phyloP scores from a whole-genome alignment of 371 early-diverging fungal species.

The Mucor ambiguus region DNA sequence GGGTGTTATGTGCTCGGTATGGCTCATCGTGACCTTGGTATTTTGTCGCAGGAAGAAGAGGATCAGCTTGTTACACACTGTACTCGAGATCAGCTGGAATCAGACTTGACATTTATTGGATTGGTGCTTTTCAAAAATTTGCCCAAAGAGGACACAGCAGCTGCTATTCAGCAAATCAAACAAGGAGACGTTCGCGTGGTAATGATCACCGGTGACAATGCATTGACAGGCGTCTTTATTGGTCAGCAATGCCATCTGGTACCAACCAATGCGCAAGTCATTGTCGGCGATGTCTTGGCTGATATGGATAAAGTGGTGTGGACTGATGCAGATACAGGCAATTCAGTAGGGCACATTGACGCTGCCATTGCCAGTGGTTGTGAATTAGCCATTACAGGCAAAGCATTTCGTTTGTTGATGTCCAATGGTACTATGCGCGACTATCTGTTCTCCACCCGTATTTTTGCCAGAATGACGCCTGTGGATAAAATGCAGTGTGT shows the following conservation, averaged over 20 bases:
- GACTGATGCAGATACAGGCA: constrained; percentile 29
- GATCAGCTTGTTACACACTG: constrained; percentile 26
- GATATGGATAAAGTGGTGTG: constrained; percentile 66
- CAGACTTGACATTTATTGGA: constrained; percentile 58
- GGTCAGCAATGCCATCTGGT: constrained; percentile 52
- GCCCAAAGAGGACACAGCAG: constrained; percentile 73
- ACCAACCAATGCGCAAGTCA: constrained; percentile 40
- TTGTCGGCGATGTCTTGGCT: constrained; percentile 74
- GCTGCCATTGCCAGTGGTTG: constrained; percentile 5
- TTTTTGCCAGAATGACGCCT: constrained; percentile 83
- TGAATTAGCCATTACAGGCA: constrained; percentile 72
- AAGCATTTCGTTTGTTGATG: constrained; percentile 59
- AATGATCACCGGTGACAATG: constrained; percentile 96
- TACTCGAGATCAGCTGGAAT: constrained; percentile 67
- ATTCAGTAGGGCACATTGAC: constrained; percentile 11
- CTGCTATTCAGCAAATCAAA: constrained; percentile 71
- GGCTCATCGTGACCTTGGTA: constrained; percentile 61
- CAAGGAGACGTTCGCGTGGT: constrained; percentile 74
- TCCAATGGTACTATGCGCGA: constrained; percentile 31
- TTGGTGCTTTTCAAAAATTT: constrained; percentile 84
- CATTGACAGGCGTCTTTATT: constrained; percentile 75
- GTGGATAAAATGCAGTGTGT: constrained; percentile 70
- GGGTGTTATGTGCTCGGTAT: constrained; percentile 82
- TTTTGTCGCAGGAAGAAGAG: constrained; percentile 24
- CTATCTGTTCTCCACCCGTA: constrained; percentile 53